Base-by-base conservation (phyloP, 1,284 basidiomycete genomes). In the Lignosus rhinocerotis region DNA sequence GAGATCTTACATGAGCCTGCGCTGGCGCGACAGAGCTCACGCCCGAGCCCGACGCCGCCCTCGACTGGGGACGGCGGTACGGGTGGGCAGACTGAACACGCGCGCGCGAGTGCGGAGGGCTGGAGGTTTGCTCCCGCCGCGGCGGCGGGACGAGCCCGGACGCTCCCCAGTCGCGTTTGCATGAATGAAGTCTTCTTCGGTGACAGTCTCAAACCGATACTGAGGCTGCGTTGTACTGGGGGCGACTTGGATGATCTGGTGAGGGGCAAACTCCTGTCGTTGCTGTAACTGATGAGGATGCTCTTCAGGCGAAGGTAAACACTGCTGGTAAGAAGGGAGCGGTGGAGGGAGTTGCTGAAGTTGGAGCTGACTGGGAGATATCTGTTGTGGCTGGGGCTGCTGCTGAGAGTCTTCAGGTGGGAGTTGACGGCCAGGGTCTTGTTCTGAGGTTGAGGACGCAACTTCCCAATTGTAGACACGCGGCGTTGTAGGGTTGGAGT, bases 181-280 rank as follows among this genome's bases (percentile, higher is more conserved):
- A 44, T 55, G 66, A 41, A 61, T 53, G 55, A 69, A 72, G 42
- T 70, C 60, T 51, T 68, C 66, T 56, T 68, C 67, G 55, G 68
- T 66, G 43, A 66, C 64, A 58, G 67, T 70, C 57, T 72, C 70
- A 64, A 74, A 74, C 48, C 67, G 70, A 51, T 61, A 70, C 55
- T 62, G 60, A 46, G 58, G 58, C 65, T 62, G 51, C 47, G 54
- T 46, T 16, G 56, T 21, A 7, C 48, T 39, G 14, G 67, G 60
- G 31, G 61, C 63, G 41, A 70, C 60, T 25, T 63, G 63, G 53
- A 70, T 70, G 32, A 63, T 64, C 46, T 56, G 58, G 47, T 49
- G 59, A 25, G 58, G 51, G 30, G 59, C 51, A 52, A 58, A 60
- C 51, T 64, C 61, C 45, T 51, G 58, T 43, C 30, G 57, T 32